These are phyloP conservation scores for Scheffersomyces coipomensis DNA, from an alignment of 805 yeast genomes.

Conservation along the genomic window DNA sequence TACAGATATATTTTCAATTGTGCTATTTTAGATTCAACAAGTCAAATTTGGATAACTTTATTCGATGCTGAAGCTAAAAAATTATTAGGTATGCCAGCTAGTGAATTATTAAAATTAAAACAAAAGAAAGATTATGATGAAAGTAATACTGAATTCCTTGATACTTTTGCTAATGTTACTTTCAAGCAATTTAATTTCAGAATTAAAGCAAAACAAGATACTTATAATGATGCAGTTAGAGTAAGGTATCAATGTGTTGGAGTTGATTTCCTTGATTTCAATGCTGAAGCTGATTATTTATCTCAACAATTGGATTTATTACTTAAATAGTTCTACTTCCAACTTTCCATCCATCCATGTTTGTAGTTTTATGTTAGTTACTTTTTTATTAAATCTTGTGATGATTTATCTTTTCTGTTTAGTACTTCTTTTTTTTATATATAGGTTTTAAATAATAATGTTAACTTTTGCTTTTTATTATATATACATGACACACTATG, in stretches of 20 bases:
- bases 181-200: constrained; percentile 75
- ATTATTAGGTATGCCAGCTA: constrained; percentile 64
- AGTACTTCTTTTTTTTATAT: constrained; percentile 1
- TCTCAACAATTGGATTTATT: constrained; percentile 41
- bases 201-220: constrained; percentile 79
- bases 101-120: constrained; percentile 50
- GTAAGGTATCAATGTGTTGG: constrained; percentile 70
- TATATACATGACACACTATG: too few species aligned
- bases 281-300: constrained; percentile 60
- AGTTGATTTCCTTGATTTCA: constrained; percentile 51
- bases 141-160: constrained; percentile 44
- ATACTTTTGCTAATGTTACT: constrained; percentile 45
- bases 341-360: too few species aligned
- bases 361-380: neutral
- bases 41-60: constrained; percentile 80
- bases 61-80: constrained; percentile 82
- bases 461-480: too few species aligned
- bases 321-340: constrained; percentile 7
- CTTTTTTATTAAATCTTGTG: neutral
- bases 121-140: constrained; percentile 34
- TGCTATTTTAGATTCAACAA: constrained; percentile 76
- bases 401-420: constrained; percentile 2
- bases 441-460: too few species aligned
- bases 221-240: constrained; percentile 74
- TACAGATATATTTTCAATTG: constrained; percentile 79